Evolutionary conservation across 106 monocot species (phyloP).

Genomic region (Iris macrosiphon): DNA sequence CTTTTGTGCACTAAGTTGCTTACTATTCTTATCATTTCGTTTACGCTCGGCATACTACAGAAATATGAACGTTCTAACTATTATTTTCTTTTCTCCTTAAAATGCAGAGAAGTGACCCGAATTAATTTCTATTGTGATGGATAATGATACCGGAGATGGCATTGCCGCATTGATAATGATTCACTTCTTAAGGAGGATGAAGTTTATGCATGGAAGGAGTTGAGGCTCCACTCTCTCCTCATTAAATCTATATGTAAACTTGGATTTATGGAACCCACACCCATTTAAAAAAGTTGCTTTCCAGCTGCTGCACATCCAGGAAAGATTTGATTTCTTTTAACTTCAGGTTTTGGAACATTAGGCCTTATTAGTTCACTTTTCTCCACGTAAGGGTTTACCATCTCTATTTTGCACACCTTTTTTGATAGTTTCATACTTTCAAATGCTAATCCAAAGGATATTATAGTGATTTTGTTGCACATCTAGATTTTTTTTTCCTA

Average conservation of each 20-base stretch:
- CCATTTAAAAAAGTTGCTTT: slow-evolving; percentile 81
- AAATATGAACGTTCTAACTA: background rate
- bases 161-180: slow-evolving; percentile 17
- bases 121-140: background rate
- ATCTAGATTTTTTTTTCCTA: no score
- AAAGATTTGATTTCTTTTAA: slow-evolving; percentile 37
- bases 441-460: no score
- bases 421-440: no score
- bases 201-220: slow-evolving; percentile 60
- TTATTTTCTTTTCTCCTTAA: no score
- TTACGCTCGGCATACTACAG: no score
- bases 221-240: slow-evolving; percentile 72
- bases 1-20: no score
- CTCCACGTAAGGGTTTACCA: no score
- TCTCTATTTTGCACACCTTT: no score
- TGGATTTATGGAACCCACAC: slow-evolving; percentile 85
- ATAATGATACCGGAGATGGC: background rate
- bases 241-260: slow-evolving; percentile 63
- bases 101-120: no score
- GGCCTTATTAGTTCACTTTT: no score
- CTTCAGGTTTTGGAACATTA: background rate
- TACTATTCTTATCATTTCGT: no score
- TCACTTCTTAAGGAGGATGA: slow-evolving; percentile 45
- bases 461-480: no score
- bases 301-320: slow-evolving; percentile 78